Evolutionary conservation across 2,329 filamentous ascomycete species (phyloP).

Genomic region (Coleophoma cylindrospora): DNA sequence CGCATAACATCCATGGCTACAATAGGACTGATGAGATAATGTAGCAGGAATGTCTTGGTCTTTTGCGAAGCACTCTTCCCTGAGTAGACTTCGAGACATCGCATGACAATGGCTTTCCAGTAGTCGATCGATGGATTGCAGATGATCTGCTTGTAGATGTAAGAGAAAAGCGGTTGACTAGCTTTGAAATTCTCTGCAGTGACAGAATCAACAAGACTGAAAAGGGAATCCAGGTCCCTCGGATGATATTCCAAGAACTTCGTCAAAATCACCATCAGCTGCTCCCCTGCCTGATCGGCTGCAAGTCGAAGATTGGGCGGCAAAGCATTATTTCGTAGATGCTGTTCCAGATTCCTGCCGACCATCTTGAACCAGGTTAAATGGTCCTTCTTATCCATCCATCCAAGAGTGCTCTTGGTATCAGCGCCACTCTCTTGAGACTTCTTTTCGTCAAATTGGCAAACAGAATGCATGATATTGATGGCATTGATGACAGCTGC

Average conservation of each 20-base stretch:
- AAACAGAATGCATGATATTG: constrained; percentile 77
- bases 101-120: constrained; percentile 75
- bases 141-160: constrained; percentile 83
- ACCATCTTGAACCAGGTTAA: constrained; percentile 57
- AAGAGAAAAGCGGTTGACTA: constrained; percentile 70
- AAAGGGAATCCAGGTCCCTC: constrained; percentile 76
- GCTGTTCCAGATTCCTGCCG: constrained; percentile 74
- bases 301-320: constrained; percentile 72
- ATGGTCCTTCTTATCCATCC: constrained; percentile 65
- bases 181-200: constrained; percentile 78
- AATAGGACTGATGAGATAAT: constrained; percentile 91
- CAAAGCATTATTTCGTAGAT: constrained; percentile 65
- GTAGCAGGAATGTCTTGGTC: constrained; percentile 88
- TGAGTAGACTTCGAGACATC: constrained; percentile 84
- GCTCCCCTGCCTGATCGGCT: constrained; percentile 83
- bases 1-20: constrained; percentile 94
- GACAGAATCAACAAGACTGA: constrained; percentile 77
- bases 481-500: constrained; percentile 80
- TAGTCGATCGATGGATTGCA: constrained; percentile 80
- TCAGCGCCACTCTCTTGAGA: constrained; percentile 37
- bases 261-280: constrained; percentile 80
- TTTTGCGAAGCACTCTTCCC: constrained; percentile 75
- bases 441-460: constrained; percentile 43
- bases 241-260: constrained; percentile 71
- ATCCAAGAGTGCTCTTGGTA: constrained; percentile 36